Evolutionary conservation across 83 land plant genomes (phyloP).

Genomic region (Picea abies): DNA sequence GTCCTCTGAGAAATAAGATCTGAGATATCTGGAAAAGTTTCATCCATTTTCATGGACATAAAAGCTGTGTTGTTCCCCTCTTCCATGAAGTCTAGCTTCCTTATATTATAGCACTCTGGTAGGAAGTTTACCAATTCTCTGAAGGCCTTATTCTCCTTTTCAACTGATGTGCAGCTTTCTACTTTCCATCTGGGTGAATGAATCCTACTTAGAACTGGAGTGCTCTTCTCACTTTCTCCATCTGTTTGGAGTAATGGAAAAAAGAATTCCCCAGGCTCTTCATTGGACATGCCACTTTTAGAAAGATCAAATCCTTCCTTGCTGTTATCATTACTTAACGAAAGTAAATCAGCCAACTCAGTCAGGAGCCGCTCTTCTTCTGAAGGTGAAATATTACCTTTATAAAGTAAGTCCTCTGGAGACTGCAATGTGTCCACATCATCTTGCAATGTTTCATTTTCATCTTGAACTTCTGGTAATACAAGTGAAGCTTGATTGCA

Average conservation of each 20-base stretch:
- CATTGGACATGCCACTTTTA: background rate
- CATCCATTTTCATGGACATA: background rate
- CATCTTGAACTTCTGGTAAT: background rate
- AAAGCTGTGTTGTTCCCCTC: background rate
- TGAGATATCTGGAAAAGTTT: background rate
- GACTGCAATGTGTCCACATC: background rate
- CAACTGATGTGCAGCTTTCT: background rate
- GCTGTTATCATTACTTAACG: background rate
- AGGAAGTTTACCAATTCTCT: background rate
- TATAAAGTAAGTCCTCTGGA: conserved; percentile 19
- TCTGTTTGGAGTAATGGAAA: background rate
- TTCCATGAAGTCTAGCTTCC: background rate
- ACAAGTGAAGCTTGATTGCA: background rate
- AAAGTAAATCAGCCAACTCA: conserved; percentile 21
- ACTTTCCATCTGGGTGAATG: background rate
- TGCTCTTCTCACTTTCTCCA: conserved; percentile 8
- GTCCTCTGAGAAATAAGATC: background rate
- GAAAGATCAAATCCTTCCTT: background rate
- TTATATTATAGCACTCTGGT: background rate
- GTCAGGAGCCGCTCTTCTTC: conserved; percentile 21
- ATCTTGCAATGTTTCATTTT: background rate
- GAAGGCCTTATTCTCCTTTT: background rate
- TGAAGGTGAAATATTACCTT: conserved; percentile 6
- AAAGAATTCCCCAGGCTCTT: background rate
- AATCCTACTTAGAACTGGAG: background rate